Percentiles rank a stretch among this genome's conserved stretches.
phyloP scores from a whole-genome alignment of 2,329 filamentous ascomycete genomes.

The Microcyclosporella mali region DNA sequence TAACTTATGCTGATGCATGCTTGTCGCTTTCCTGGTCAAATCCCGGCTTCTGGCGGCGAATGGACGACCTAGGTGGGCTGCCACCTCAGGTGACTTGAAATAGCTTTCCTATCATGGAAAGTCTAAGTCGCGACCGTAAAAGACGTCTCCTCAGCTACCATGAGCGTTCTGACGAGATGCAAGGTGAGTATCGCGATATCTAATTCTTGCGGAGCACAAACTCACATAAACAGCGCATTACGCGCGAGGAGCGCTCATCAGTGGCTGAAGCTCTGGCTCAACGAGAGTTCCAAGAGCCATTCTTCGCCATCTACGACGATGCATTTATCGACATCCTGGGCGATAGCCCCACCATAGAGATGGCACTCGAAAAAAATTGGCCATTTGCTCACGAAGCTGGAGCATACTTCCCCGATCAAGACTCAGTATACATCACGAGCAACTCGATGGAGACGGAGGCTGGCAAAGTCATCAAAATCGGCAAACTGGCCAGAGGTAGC shows the following conservation, averaged over 20 bases:
- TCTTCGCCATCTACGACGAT: conserved; percentile 26
- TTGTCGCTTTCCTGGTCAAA: background rate
- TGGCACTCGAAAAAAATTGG: conserved; percentile 22
- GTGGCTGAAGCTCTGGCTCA: conserved; percentile 7
- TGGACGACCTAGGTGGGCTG: background rate
- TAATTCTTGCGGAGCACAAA: background rate
- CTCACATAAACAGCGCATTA: conserved; percentile 11
- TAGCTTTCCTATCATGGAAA: background rate
- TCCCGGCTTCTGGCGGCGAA: conserved; percentile 7
- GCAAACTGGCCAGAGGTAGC: conserved; percentile 18
- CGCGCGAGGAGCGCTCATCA: conserved; percentile 9
- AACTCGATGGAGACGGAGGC: conserved; percentile 27
- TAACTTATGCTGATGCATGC: conserved; percentile 1
- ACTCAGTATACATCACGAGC: conserved; percentile 39
- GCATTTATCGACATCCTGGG: conserved; percentile 25
- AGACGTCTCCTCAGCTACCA: background rate
- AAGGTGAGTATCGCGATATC: conserved; percentile 10
- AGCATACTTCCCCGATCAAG: conserved; percentile 30
- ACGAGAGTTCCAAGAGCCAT: conserved; percentile 13
- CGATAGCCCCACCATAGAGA: conserved; percentile 14
- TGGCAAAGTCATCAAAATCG: conserved; percentile 22
- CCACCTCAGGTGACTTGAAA: background rate
- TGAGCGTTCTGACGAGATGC: conserved; percentile 13
- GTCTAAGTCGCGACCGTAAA: background rate
- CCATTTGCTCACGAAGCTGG: conserved; percentile 36